Evolutionary conservation across 2,329 filamentous ascomycete species (phyloP), one percentile per base, ranked within the genome.

Genomic region (Alternaria triticina): DNA sequence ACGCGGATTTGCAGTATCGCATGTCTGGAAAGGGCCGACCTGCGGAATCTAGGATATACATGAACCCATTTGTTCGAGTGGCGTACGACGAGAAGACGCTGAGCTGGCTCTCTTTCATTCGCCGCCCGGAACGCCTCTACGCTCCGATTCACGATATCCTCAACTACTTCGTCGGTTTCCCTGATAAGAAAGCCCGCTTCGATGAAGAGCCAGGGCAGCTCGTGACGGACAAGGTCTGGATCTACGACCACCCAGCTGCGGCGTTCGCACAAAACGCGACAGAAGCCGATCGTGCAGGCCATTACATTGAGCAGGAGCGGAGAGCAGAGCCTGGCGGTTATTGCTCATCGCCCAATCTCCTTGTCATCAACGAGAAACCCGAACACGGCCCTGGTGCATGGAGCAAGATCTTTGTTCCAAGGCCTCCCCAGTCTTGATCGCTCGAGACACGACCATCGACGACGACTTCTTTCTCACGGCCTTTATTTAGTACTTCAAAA

Each of bases 61-160:
- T 93, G 83, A 94, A 94, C 73, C 91, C 91, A 0, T 93, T 87
- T 72, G 86, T 94, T 46, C 87, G 91, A 17, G 90, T 92, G 5
- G 88, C 91, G 1, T 93, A 94, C 75, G 85, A 87, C 50, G 79
- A 82, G 28, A 74, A 74, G 5, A 87, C 88, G 0, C 83, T 91
- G 9, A 80, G 80, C 1, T 89, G 87, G 86, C 82, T 93, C 3
- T 80, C 83, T 3, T 79, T 89, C 27, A 86, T 87, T 6, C 86
- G 87, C 62, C 86, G 88, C 12, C 89, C 91, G 70, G 91, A 94
- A 77, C 82, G 87, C 6, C 81, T 93, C 0, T 89, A 91, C 65
- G 82, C 84, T 0, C 77, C 86, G 5, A 83, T 87, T 4, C 89
- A 93, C 70, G 80, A 82, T 27, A 74, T 92, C 17, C 76, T 89